Conservation (phyloP, 2,329 filamentous ascomycete genomes). For the Aspergillus ochraceus region DNA sequence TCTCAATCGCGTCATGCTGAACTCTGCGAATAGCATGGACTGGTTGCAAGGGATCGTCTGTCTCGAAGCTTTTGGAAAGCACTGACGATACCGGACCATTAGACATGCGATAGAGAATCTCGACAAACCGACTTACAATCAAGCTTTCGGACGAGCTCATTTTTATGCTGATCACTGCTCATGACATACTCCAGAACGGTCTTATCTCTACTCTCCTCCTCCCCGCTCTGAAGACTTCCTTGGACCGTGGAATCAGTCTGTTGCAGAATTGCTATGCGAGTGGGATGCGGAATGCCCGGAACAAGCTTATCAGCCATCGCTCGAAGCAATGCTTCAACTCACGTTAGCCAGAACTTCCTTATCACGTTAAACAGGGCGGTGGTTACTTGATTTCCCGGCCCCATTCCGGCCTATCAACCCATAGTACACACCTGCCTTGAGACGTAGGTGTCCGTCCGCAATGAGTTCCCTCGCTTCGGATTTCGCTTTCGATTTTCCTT, state of each 20-base stretch:
- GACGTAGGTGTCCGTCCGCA: constrained; percentile 65
- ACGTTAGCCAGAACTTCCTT: background rate
- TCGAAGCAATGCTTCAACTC: constrained; percentile 61
- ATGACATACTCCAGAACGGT: constrained; percentile 69
- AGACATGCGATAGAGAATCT: background rate
- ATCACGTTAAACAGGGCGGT: background rate
- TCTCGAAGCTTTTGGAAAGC: constrained; percentile 61
- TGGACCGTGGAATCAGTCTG: constrained; percentile 56
- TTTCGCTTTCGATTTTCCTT: constrained; percentile 54
- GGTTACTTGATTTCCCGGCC: constrained; percentile 73
- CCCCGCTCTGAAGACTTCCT: constrained; percentile 21
- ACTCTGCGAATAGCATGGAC: constrained; percentile 63
- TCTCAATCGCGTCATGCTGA: constrained; percentile 61
- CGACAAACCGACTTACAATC: constrained; percentile 44
- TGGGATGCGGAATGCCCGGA: constrained; percentile 68
- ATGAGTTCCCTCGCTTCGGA: constrained; percentile 62
- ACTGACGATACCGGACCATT: constrained; percentile 35
- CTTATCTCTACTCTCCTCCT: constrained; percentile 25
- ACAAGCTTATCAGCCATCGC: constrained; percentile 78
- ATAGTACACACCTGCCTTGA: constrained; percentile 74
- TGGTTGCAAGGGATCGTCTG: constrained; percentile 56
- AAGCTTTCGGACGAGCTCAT: constrained; percentile 62
- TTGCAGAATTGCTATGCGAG: constrained; percentile 67
- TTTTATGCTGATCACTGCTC: constrained; percentile 48
- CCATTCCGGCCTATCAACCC: constrained; percentile 79